Evolutionary conservation across 345 rosid genomes (phyloP), one percentile per base, ranked within the genome.

Genomic region (Citrus mangshanensis): DNA sequence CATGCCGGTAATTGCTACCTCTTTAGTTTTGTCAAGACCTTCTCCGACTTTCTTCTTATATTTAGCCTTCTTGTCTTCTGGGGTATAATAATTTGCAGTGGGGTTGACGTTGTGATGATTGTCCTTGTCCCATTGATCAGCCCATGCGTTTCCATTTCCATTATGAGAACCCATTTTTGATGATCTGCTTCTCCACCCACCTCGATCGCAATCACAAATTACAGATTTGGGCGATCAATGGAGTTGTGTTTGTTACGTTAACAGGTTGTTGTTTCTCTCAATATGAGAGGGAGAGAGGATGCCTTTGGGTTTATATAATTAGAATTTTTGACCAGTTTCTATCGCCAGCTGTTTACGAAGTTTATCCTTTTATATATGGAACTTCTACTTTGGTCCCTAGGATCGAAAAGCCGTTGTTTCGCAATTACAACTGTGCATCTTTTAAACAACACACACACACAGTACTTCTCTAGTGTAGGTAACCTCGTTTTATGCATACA

Each of bases 81-180:
- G 24, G n/a, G 75, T 42, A 34, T 14, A 25, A 55, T 70, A 28
- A 30, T 70, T 51, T 16, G 61, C 60, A 19, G 59, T 70, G 32
- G 10, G 72, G 74, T 7, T 24, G 30, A 51, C 46, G 63, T 46
- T 61, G 40, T 51, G 12, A 55, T 4, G 19, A 30, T 49, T 28
- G 32, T 61, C 30, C 49, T 32, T 19, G 63, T 81, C 82, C 81
- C 84, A 79, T 37, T 81, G 87, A 68, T 81, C 84, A n/a, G 84
- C 84, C 87, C 84, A 84, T 16, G 82, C 21, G 61, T 69, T 81
- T 32, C 79, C 84, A 69, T 46, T 28, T 27, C 8, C 21, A 6
- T 7, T 18, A 70, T 13, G 73, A 78, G 80, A 22, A 21, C 78
- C 84, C 87, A 84, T 78, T 69, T 21, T 69, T 51, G 27, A 2